Evolutionary conservation across 2,329 filamentous ascomycete genomes (phyloP).

Genomic region (Neofusicoccum sp.): DNA sequence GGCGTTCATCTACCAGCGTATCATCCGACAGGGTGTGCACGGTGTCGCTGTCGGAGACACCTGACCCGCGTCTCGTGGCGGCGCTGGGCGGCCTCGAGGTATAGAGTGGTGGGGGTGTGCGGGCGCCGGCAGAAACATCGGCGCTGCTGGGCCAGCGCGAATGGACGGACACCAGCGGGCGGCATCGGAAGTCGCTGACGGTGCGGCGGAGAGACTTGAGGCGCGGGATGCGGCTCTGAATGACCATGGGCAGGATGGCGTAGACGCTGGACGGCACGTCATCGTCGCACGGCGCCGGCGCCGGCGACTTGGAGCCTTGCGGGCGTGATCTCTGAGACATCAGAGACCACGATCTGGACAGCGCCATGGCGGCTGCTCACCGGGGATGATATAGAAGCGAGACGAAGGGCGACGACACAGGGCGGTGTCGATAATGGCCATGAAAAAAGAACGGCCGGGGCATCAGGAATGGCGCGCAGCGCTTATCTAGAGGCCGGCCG

Average conservation of each 20-base stretch:
- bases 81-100: constrained; percentile 27
- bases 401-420: background rate
- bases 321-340: constrained; percentile 4
- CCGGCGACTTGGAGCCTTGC: background rate
- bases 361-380: background rate
- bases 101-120: constrained; percentile 40
- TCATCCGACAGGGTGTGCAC: constrained; percentile 12
- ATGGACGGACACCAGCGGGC: constrained; percentile 19
- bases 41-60: constrained; percentile 21
- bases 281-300: background rate
- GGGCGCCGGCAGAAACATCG: constrained; percentile 22
- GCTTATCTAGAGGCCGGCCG: background rate
- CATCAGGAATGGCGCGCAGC: background rate
- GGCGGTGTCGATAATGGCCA: background rate
- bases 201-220: constrained; percentile 49
- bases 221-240: constrained; percentile 53
- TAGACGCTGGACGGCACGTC: constrained; percentile 48
- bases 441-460: background rate
- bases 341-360: background rate
- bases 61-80: constrained; percentile 25
- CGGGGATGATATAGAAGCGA: background rate
- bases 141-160: background rate
- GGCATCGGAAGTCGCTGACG: constrained; percentile 28
- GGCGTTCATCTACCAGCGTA: constrained; percentile 8
- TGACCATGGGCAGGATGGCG: constrained; percentile 53